Conservation (phyloP, 768 basidiomycete species). For the Xerocomus spinulosus region DNA sequence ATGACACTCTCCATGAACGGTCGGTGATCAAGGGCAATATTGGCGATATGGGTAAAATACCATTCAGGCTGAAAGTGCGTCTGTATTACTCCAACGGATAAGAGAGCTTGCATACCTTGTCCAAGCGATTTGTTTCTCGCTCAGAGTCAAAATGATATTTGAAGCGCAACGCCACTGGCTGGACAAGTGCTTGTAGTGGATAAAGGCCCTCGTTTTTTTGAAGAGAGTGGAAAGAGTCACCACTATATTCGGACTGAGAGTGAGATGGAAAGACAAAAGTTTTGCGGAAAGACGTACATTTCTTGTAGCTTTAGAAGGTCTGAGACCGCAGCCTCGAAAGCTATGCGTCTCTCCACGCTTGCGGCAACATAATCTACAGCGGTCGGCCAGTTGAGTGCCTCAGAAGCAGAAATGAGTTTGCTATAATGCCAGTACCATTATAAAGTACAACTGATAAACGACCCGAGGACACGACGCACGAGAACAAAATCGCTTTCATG, state of each 20-base stretch:
- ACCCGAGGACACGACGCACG: conserved; percentile 40
- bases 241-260: conserved; percentile 35
- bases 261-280: conserved; percentile 3
- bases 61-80: conserved; percentile 74
- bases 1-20: conserved; percentile 73
- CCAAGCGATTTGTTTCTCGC: conserved; percentile 82
- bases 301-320: conserved; percentile 73
- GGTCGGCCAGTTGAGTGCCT: conserved; percentile 82
- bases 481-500: conserved; percentile 60
- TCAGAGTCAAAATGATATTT: conserved; percentile 92
- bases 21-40: conserved; percentile 81
- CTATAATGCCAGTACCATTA: conserved; percentile 35
- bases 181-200: conserved; percentile 77
- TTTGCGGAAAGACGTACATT: conserved; percentile 50
- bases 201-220: conserved; percentile 55
- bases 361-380: conserved; percentile 59
- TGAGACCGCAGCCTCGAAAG: conserved; percentile 75
- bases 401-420: conserved; percentile 56
- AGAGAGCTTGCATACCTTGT: conserved; percentile 58
- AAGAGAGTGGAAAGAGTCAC: conserved; percentile 41
- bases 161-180: conserved; percentile 82
- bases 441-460: background rate
- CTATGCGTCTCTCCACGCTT: conserved; percentile 45
- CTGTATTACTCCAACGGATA: background rate
- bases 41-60: conserved; percentile 91